A percentile compares a stretch with the other conserved stretches of the same genome.
phyloP scores from a whole-genome alignment of 306 rosid species.

The Cicer yamashitae region DNA sequence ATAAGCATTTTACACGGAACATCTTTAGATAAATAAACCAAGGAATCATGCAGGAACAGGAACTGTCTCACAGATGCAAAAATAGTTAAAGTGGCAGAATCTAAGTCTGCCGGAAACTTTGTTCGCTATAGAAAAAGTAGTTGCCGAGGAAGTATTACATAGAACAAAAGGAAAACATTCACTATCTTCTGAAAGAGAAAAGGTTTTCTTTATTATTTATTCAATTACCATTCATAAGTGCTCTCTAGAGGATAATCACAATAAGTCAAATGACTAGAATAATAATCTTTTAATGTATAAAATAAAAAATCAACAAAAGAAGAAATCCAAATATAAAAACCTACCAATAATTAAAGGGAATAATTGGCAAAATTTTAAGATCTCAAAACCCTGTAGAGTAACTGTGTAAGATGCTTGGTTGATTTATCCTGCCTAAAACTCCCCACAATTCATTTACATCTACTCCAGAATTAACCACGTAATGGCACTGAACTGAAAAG shows the following conservation, averaged over 20 bases:
- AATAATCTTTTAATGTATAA: neutral
- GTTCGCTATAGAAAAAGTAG: neutral
- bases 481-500: slow-evolving; percentile 20
- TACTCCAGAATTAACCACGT: neutral
- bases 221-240: slow-evolving; percentile 12
- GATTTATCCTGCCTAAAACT: neutral
- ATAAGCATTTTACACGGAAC: slow-evolving; percentile 31
- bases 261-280: neutral
- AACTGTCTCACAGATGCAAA: slow-evolving; percentile 23
- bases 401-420: slow-evolving; percentile 1
- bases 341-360: neutral
- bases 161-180: slow-evolving; percentile 1
- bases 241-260: neutral
- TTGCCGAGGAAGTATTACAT: neutral
- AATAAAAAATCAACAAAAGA: neutral
- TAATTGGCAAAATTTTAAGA: neutral
- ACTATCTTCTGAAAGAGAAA: neutral
- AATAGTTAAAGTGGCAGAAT: neutral
- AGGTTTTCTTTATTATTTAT: neutral
- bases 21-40: slow-evolving; percentile 28
- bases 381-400: neutral
- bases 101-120: neutral
- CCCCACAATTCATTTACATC: neutral
- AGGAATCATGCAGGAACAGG: neutral
- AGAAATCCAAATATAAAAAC: neutral